Conservation (phyloP, 2,329 filamentous ascomycete genomes). For the Exophiala spinifera region DNA sequence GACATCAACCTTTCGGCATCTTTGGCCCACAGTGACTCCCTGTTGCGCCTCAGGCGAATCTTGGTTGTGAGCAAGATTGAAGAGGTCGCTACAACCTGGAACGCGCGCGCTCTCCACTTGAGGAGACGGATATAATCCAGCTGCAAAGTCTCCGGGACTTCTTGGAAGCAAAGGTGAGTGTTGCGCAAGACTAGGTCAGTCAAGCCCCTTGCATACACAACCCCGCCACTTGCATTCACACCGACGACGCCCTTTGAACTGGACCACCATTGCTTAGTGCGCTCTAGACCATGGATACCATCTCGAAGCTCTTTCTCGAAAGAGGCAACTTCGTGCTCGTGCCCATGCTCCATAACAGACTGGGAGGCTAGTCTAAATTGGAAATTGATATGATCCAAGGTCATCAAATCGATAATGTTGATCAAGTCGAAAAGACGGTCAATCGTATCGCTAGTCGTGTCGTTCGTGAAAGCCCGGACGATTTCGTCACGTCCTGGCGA, state of each 20-base stretch:
- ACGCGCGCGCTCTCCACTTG: slow-evolving; percentile 51
- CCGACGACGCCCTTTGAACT: slow-evolving; percentile 14
- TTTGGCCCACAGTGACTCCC: slow-evolving; percentile 61
- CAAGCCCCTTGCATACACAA: slow-evolving; percentile 59
- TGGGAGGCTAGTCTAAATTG: slow-evolving; percentile 60
- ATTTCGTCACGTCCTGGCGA: slow-evolving; percentile 61
- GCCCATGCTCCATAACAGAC: slow-evolving; percentile 58
- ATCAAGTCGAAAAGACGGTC: slow-evolving; percentile 63
- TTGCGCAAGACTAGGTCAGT: slow-evolving; percentile 56
- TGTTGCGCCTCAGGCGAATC: slow-evolving; percentile 63
- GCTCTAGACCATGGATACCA: slow-evolving; percentile 50
- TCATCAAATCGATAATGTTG: slow-evolving; percentile 60
- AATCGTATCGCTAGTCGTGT: slow-evolving; percentile 53
- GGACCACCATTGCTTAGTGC: slow-evolving; percentile 45
- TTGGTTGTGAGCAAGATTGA: slow-evolving; percentile 64
- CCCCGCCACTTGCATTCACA: slow-evolving; percentile 12
- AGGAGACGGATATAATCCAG: slow-evolving; percentile 55
- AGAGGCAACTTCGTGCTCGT: slow-evolving; percentile 59
- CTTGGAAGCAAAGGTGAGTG: slow-evolving; percentile 48
- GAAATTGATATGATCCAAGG: slow-evolving; percentile 64
- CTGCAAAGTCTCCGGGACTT: slow-evolving; percentile 59
- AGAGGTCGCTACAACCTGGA: slow-evolving; percentile 59
- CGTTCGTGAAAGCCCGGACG: slow-evolving; percentile 55
- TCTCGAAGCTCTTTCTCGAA: slow-evolving; percentile 56
- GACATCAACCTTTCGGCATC: slow-evolving; percentile 59